A percentile compares a stretch with the other conserved stretches of the same genome.
Conservation (phyloP, 2,329 filamentous ascomycete species). For the Sordariomycetes sp. region DNA sequence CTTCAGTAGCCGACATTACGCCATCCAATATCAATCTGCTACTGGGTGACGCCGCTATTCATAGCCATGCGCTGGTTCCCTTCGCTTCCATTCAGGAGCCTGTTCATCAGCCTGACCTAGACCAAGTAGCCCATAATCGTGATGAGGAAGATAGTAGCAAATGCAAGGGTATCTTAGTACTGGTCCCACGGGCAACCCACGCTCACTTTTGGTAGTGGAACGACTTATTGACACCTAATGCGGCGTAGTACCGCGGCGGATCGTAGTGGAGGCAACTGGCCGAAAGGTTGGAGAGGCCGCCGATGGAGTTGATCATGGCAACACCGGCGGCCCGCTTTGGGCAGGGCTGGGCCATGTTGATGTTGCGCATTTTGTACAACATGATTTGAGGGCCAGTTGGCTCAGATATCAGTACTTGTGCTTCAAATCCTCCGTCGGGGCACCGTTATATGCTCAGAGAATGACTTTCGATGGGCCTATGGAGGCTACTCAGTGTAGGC, state of each 20-base stretch:
- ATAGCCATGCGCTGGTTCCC: constrained; percentile 9
- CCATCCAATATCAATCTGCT: constrained; percentile 13
- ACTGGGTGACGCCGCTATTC: constrained; percentile 12
- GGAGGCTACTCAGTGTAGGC: constrained; percentile 3
- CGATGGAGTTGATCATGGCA: constrained; percentile 55
- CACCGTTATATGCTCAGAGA: no score
- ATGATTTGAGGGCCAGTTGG: constrained; percentile 8
- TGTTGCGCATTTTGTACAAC: constrained; percentile 60
- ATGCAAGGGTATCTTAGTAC: constrained; percentile 10
- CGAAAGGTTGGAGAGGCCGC: constrained; percentile 42
- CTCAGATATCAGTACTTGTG: background rate
- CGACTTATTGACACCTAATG: constrained; percentile 9
- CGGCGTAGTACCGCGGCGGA: constrained; percentile 11
- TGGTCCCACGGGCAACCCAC: background rate
- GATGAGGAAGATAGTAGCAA: constrained; percentile 9
- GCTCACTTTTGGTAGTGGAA: no score
- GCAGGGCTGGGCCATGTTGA: constrained; percentile 53
- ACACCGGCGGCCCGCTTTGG: constrained; percentile 56
- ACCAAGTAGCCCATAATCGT: constrained; percentile 11
- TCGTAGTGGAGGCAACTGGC: constrained; percentile 47
- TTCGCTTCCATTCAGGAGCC: constrained; percentile 9
- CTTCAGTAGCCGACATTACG: constrained; percentile 12
- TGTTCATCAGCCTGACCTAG: constrained; percentile 11
- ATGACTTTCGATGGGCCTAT: background rate
- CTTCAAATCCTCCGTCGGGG: no score